Conservation (phyloP, 495 filamentous ascomycete genomes). For the Xylaria telfairii region DNA sequence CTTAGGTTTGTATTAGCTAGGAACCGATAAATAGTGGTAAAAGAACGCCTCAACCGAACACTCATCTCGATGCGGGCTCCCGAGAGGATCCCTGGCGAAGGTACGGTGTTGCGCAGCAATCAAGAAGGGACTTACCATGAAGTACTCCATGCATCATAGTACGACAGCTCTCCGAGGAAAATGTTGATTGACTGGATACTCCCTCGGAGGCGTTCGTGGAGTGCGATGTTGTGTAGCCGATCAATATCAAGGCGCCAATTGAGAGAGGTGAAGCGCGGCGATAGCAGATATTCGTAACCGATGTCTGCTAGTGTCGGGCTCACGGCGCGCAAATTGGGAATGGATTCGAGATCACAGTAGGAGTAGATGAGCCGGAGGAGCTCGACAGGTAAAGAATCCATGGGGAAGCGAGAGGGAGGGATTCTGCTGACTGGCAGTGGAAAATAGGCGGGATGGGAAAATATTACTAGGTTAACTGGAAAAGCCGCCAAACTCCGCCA, state of each 20-base stretch:
- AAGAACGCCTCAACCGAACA: background rate
- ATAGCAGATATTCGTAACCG: constrained; percentile 52
- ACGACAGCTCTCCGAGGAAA: constrained; percentile 51
- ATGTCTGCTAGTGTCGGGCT: constrained; percentile 48
- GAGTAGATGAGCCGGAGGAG: constrained; percentile 54
- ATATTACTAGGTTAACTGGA: constrained; percentile 5
- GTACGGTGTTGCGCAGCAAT: background rate
- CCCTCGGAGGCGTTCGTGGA: constrained; percentile 48
- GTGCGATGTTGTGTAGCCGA: constrained; percentile 50
- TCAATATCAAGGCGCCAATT: constrained; percentile 55
- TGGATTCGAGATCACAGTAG: constrained; percentile 47
- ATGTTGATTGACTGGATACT: constrained; percentile 51
- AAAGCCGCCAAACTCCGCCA: constrained; percentile 35
- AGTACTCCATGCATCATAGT: constrained; percentile 51
- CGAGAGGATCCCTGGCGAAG: background rate
- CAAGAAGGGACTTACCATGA: constrained; percentile 35
- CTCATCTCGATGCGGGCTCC: background rate
- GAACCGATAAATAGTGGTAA: background rate
- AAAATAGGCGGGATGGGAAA: constrained; percentile 22
- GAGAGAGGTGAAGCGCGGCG: constrained; percentile 48
- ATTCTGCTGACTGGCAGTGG: constrained; percentile 6
- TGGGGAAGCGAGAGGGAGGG: constrained; percentile 21
- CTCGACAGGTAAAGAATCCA: constrained; percentile 53
- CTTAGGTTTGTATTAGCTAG: constrained; percentile 19
- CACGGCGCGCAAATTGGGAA: constrained; percentile 48